Conservation (phyloP, 2,329 filamentous ascomycete species). For the Verticillium isaacii region DNA sequence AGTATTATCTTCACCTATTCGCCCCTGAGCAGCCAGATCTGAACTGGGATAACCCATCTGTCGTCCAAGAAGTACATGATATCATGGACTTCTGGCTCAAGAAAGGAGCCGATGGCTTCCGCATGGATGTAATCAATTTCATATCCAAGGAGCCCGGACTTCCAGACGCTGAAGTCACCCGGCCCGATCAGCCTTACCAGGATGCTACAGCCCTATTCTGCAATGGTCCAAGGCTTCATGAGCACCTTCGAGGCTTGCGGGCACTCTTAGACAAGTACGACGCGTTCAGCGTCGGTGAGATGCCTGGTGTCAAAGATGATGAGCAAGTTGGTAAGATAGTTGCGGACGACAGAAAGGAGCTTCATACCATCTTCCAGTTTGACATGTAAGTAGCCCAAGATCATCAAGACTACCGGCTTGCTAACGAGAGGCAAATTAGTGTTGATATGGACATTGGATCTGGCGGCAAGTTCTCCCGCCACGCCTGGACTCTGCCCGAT, state of each 20-base stretch:
- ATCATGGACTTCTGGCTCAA: slow-evolving; percentile 71
- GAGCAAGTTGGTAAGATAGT: slow-evolving; percentile 51
- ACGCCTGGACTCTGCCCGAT: slow-evolving; percentile 35
- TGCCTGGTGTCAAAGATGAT: slow-evolving; percentile 51
- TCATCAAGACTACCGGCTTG: slow-evolving; percentile 21
- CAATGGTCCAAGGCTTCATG: slow-evolving; percentile 59
- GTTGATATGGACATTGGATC: slow-evolving; percentile 52
- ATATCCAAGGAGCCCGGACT: slow-evolving; percentile 55
- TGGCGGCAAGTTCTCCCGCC: background rate
- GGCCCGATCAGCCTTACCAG: slow-evolving; percentile 41
- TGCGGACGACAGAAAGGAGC: slow-evolving; percentile 46
- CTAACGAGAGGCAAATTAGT: slow-evolving; percentile 59
- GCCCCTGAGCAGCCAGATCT: slow-evolving; percentile 68
- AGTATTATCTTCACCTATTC: slow-evolving; percentile 71
- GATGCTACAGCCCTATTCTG: slow-evolving; percentile 48
- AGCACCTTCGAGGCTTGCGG: slow-evolving; percentile 57
- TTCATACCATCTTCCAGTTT: slow-evolving; percentile 67
- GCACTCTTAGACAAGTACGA: slow-evolving; percentile 51
- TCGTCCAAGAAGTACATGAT: slow-evolving; percentile 63
- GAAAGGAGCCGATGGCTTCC: slow-evolving; percentile 62
- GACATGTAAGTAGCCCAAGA: slow-evolving; percentile 33
- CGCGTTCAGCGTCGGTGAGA: slow-evolving; percentile 60
- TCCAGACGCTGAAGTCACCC: slow-evolving; percentile 45
- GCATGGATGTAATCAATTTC: slow-evolving; percentile 66
- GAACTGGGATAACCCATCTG: slow-evolving; percentile 67